A percentile compares a stretch with the other conserved stretches of the same genome.
Evolutionary conservation across 306 rosid genomes (phyloP).

Genomic region (Astragalus glycyphyllos): DNA sequence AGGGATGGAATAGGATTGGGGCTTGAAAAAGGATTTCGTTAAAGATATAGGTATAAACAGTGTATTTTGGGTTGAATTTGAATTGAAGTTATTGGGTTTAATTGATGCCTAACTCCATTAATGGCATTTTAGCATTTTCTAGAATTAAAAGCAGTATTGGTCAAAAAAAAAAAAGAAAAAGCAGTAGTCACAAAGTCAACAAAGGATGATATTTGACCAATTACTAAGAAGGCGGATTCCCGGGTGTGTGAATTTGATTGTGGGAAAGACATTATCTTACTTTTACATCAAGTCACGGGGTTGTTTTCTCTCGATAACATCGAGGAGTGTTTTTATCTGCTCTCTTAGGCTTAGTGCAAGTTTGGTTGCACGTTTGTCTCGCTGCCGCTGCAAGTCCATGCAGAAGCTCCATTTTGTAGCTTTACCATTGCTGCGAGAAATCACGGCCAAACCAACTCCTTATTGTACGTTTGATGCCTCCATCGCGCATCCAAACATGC

Average conservation of each 20-base stretch:
- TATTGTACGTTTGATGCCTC: no score
- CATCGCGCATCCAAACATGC: no score
- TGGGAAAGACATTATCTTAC: neutral
- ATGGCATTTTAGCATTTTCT: neutral
- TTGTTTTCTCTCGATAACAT: no score
- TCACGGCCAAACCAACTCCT: no score
- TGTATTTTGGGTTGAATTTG: neutral
- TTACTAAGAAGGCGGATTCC: neutral
- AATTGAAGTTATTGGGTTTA: constrained; percentile 5
- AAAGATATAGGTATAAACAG: neutral
- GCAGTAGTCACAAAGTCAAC: neutral
- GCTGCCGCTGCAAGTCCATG: no score
- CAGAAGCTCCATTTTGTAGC: no score
- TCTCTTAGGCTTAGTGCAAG: no score
- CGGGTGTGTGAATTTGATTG: neutral
- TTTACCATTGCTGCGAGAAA: no score
- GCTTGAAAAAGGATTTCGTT: constrained; percentile 5
- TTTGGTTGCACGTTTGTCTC: no score
- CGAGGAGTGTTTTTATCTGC: neutral
- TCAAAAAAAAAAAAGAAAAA: no score
- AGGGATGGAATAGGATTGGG: constrained; percentile 2
- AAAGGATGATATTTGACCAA: neutral
- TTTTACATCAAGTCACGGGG: no score
- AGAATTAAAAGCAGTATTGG: neutral
- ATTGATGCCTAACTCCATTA: neutral